Evolutionary conservation across 164 flowering plant species (phyloP), one percentile per base, ranked within the genome.

Genomic region (Tetracentron sinense): DNA sequence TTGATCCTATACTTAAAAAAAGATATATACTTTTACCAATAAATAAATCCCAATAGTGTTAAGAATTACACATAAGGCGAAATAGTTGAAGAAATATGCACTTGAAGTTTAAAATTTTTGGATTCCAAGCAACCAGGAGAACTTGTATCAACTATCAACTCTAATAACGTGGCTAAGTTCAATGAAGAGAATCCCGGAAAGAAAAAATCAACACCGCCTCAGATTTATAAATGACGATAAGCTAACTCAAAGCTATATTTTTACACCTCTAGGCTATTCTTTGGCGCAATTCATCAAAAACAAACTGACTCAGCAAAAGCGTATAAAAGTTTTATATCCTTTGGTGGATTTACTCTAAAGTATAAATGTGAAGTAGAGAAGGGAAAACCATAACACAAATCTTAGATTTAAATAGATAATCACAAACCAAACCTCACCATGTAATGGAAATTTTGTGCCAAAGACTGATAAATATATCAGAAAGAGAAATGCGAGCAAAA

Each of bases 381-480:
- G 22, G 4, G 11, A 21, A 23, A 35, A 35, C n/a, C 7, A 14
- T 14, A 52, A 16, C 5, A 7, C 22, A 53, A 50, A 21, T 21
- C n/a, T 49, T n/a, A n/a, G n/a, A n/a, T n/a, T n/a, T n/a, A n/a
- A n/a, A n/a, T n/a, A n/a, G n/a, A n/a, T n/a, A n/a, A n/a, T n/a
- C n/a, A n/a, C n/a, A n/a, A n/a, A n/a, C n/a, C n/a, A 50, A 67
- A 50, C 29, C 81, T 78, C 65, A 89, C 96, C 92, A 56, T 78
- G 80, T 54, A 79, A 72, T 47, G 76, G 66, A 50, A 88, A 42
- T 31, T 74, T 75, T 12, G 75, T 20, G 64, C 83, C 80, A 62
- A 85, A 82, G 48, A 71, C 26, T 3, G 72, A 67, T 55, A 74
- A 69, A 63, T 53, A 86, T 0, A 79, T 53, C 1, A 78, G 49